A percentile compares a stretch with the other conserved stretches of the same genome.
phyloP scores from a whole-genome alignment of 179 eudicot genomes.

The Pouteria campechiana region DNA sequence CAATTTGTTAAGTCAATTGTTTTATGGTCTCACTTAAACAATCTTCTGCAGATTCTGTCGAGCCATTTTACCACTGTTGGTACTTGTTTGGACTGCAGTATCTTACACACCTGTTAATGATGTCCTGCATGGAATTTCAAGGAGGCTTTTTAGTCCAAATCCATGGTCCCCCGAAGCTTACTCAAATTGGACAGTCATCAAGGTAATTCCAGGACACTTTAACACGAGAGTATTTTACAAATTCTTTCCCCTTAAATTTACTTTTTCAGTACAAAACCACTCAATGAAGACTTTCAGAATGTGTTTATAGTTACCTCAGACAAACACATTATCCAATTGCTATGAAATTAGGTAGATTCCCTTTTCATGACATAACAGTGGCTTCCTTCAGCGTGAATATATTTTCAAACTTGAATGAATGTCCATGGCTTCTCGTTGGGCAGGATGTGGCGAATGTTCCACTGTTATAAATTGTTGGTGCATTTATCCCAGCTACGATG shows the following conservation, averaged over 20 bases:
- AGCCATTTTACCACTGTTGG: too few relatives aligned
- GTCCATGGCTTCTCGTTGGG: constrained; percentile 1
- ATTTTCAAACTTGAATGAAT: not conserved
- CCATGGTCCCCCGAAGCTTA: constrained; percentile 55
- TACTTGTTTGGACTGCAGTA: constrained; percentile 36
- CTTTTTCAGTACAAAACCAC: not conserved
- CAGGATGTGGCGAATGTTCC: constrained; percentile 49
- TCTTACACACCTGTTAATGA: constrained; percentile 37
- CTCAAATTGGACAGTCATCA: constrained; percentile 52
- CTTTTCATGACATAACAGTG: not conserved
- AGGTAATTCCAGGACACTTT: too few relatives aligned
- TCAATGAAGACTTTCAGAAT: too few relatives aligned
- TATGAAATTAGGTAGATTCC: not conserved
- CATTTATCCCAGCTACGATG: constrained; percentile 47
- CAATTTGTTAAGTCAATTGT: too few relatives aligned
- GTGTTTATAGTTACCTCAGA: too few relatives aligned
- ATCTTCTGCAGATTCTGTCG: too few relatives aligned
- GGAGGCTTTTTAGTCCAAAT: constrained; percentile 51
- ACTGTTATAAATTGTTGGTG: constrained; percentile 22
- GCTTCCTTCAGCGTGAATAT: too few relatives aligned
- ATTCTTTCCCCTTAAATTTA: not conserved
- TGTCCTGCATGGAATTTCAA: constrained; percentile 55
- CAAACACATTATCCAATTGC: too few relatives aligned
- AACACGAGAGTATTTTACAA: not conserved
- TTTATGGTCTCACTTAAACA: too few relatives aligned